A percentile compares a stretch with the other conserved stretches of the same genome.
phyloP scores from a whole-genome alignment of 495 filamentous ascomycete species.

The Aspergillus bridgeri region DNA sequence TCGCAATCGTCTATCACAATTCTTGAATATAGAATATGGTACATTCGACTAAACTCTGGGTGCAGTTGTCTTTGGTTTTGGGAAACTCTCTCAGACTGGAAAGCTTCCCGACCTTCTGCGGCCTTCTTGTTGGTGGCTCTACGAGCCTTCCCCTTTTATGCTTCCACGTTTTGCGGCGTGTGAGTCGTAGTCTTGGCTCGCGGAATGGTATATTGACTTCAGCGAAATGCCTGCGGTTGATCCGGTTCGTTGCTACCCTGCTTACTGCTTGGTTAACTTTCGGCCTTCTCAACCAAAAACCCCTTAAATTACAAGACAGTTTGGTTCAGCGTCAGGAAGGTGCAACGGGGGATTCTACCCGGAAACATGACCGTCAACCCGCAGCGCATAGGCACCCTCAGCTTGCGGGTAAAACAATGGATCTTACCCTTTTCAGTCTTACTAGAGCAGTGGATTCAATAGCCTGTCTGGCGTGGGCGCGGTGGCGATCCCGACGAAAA shows the following conservation, averaged over 20 bases:
- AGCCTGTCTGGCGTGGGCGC: conserved; percentile 62
- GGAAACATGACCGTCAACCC: conserved; percentile 33
- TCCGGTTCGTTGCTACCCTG: conserved; percentile 41
- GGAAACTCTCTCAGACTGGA: conserved; percentile 36
- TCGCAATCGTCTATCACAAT: neutral
- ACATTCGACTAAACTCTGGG: conserved; percentile 1
- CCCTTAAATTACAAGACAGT: conserved; percentile 17
- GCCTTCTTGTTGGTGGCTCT: conserved; percentile 68
- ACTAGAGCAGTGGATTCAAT: conserved; percentile 73
- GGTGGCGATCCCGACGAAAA: conserved; percentile 29
- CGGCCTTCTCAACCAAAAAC: conserved; percentile 42
- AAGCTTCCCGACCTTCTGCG: conserved; percentile 82
- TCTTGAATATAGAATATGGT: neutral
- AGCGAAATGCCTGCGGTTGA: conserved; percentile 19
- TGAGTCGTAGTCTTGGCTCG: conserved; percentile 17
- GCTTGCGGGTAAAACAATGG: conserved; percentile 74
- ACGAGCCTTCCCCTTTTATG: conserved; percentile 57
- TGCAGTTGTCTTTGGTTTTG: conserved; percentile 36
- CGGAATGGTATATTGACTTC: conserved; percentile 18
- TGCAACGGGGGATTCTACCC: conserved; percentile 30
- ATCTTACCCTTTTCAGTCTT: conserved; percentile 79
- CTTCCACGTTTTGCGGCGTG: conserved; percentile 30
- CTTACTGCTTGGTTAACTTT: conserved; percentile 49
- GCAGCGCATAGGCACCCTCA: conserved; percentile 20
- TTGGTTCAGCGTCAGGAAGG: conserved; percentile 6